Evolutionary conservation across 805 yeast species (phyloP).

Genomic region (Myxozyma sirexii): DNA sequence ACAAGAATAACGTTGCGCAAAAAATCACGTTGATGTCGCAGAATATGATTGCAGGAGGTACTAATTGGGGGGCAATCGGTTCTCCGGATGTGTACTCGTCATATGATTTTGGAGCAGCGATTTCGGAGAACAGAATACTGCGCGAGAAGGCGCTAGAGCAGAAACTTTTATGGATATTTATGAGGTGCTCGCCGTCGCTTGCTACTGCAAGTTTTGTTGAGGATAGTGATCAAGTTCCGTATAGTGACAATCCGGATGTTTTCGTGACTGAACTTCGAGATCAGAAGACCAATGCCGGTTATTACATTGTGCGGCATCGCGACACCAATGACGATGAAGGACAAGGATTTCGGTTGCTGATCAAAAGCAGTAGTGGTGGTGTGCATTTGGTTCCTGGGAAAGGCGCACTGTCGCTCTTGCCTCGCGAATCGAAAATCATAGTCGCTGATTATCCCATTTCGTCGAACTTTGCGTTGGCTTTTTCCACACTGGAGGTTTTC

Average conservation of each 20-base stretch:
- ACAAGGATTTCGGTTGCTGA: constrained; percentile 4
- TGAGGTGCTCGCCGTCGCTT: constrained; percentile 14
- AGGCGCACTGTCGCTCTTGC: constrained; percentile 11
- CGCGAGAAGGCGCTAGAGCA: constrained; percentile 24
- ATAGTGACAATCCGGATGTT: constrained; percentile 20
- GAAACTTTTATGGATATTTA: constrained; percentile 24
- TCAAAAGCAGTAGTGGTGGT: constrained; percentile 3
- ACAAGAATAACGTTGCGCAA: constrained; percentile 18
- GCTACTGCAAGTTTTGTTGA: constrained; percentile 11
- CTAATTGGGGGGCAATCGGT: constrained; percentile 29
- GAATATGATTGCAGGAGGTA: constrained; percentile 24
- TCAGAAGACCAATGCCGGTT: constrained; percentile 11
- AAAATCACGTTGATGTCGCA: constrained; percentile 25
- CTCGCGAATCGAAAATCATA: constrained; percentile 21
- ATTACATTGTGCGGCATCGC: constrained; percentile 18
- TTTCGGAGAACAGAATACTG: constrained; percentile 15
- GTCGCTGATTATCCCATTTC: constrained; percentile 22
- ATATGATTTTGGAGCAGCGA: constrained; percentile 26
- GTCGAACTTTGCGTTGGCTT: constrained; percentile 5
- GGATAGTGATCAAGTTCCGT: constrained; percentile 12
- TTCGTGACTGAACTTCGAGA: constrained; percentile 28
- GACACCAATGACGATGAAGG: constrained; percentile 11
- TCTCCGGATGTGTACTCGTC: constrained; percentile 24
- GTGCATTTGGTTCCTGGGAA: constrained; percentile 5
- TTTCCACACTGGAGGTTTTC: constrained; percentile 24